Percentiles rank a stretch among this genome's conserved stretches.
Conservation (phyloP, 306 rosid species). For the Castanea sativa region DNA sequence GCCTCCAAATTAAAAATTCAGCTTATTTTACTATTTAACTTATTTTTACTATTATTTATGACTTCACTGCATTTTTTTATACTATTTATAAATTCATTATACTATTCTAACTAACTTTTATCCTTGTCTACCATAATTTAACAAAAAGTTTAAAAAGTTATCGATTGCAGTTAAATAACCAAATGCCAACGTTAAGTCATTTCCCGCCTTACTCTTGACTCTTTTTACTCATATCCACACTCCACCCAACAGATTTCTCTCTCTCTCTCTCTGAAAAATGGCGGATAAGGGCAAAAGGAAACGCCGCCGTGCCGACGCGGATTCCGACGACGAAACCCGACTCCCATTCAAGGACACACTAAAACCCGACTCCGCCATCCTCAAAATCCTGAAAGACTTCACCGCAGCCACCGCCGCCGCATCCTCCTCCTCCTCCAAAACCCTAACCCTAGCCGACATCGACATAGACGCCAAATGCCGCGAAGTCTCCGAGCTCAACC, state of each 20-base stretch:
- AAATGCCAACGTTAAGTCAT: too few species aligned
- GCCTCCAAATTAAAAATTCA: too few species aligned
- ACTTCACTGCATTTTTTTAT: too few species aligned
- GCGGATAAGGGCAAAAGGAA: constrained; percentile 50
- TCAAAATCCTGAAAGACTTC: constrained; percentile 33
- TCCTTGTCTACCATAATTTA: too few species aligned
- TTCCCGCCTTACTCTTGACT: constrained; percentile 11
- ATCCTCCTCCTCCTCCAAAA: constrained; percentile 41
- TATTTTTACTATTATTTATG: too few species aligned
- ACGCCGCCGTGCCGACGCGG: constrained; percentile 39
- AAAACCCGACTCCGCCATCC: constrained; percentile 40
- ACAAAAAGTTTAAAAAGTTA: too few species aligned
- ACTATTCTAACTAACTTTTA: too few species aligned
- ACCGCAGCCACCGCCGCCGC: constrained; percentile 22
- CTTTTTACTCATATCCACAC: background rate
- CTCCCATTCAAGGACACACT: constrained; percentile 43
- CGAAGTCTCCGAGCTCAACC: constrained; percentile 73
- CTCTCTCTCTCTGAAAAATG: constrained; percentile 19
- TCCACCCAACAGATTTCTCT: background rate
- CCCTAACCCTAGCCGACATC: constrained; percentile 78
- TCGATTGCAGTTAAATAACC: too few species aligned
- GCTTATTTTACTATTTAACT: too few species aligned
- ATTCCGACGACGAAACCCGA: constrained; percentile 34
- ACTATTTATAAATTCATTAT: too few species aligned
- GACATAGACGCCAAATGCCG: constrained; percentile 66